Conservation (phyloP, 768 basidiomycete genomes). For the Solioccasus polychromus region DNA sequence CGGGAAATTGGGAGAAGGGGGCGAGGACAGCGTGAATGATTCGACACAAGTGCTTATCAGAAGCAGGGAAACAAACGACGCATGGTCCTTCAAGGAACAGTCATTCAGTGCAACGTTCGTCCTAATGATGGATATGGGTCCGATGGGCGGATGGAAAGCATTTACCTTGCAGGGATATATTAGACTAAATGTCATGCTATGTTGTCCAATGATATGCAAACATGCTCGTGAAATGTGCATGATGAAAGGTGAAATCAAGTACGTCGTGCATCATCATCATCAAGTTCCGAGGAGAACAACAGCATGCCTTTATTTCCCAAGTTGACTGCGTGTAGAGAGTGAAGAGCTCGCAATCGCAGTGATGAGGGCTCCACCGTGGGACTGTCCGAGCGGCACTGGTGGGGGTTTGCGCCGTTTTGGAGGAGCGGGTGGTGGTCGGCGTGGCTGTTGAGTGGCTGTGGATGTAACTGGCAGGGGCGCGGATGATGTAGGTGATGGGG, state of each 20-base stretch:
- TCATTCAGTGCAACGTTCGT: constrained; percentile 1
- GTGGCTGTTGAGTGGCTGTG: constrained; percentile 25
- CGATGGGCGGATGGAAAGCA: constrained; percentile 6
- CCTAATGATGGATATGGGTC: constrained; percentile 3
- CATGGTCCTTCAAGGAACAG: too few relatives aligned
- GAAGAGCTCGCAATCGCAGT: constrained; percentile 53
- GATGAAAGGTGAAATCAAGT: constrained; percentile 8
- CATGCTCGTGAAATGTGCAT: constrained; percentile 16
- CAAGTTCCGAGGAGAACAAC: constrained; percentile 4
- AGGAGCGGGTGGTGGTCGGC: constrained; percentile 65
- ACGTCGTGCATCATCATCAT: constrained; percentile 5
- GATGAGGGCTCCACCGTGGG: constrained; percentile 53
- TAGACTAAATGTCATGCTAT: constrained; percentile 15
- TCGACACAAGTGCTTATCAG: too few relatives aligned
- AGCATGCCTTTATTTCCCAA: constrained; percentile 15
- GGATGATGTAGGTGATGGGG: constrained; percentile 19
- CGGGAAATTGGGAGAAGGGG: too few relatives aligned
- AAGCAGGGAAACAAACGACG: too few relatives aligned
- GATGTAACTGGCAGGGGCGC: constrained; percentile 14
- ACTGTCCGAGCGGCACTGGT: constrained; percentile 54
- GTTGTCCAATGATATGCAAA: constrained; percentile 23
- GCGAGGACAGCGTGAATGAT: too few relatives aligned
- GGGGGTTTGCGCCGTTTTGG: constrained; percentile 70
- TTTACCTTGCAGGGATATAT: constrained; percentile 15
- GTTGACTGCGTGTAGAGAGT: constrained; percentile 16